Evolutionary conservation across 2,329 filamentous ascomycete species (phyloP).

Genomic region (Plectosphaerella plurivora): DNA sequence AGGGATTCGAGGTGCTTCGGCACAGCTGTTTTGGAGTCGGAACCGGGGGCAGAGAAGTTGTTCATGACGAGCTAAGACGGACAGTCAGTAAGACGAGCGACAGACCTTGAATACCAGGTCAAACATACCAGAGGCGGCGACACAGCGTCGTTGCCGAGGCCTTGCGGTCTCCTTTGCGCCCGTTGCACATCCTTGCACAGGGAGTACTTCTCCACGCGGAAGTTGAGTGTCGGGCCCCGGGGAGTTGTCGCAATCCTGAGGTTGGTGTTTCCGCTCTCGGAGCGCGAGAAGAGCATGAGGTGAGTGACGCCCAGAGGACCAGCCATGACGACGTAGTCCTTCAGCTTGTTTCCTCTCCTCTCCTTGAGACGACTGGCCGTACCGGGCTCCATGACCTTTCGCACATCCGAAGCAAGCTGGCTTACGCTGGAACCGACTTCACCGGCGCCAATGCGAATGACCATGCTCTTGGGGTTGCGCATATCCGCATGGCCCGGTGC

Average conservation of each 20-base stretch:
- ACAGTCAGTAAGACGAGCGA: conserved; percentile 18
- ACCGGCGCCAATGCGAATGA: conserved; percentile 92
- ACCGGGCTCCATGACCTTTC: conserved; percentile 91
- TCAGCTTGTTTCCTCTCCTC: conserved; percentile 78
- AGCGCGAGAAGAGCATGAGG: conserved; percentile 87
- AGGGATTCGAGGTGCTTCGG: conserved; percentile 92
- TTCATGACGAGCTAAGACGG: conserved; percentile 82
- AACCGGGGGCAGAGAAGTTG: conserved; percentile 71
- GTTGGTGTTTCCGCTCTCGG: conserved; percentile 86
- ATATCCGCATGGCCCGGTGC: conserved; percentile 58
- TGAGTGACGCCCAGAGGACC: conserved; percentile 92
- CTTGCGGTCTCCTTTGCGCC: conserved; percentile 76
- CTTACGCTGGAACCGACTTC: conserved; percentile 89
- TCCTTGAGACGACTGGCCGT: conserved; percentile 89
- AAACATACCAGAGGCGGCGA: conserved; percentile 70
- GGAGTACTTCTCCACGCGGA: conserved; percentile 91
- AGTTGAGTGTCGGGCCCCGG: conserved; percentile 87
- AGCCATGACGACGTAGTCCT: conserved; percentile 93
- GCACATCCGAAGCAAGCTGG: conserved; percentile 87
- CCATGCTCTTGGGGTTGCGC: conserved; percentile 89
- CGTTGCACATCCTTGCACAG: conserved; percentile 86
- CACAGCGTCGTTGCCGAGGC: conserved; percentile 78
- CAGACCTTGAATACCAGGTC: neutral
- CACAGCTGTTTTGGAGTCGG: conserved; percentile 62
- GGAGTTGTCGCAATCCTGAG: conserved; percentile 83